A percentile compares a stretch with the other conserved stretches of the same genome.
Conservation (phyloP, 352 stramenopile species). For the Phytophthora pinifolia region DNA sequence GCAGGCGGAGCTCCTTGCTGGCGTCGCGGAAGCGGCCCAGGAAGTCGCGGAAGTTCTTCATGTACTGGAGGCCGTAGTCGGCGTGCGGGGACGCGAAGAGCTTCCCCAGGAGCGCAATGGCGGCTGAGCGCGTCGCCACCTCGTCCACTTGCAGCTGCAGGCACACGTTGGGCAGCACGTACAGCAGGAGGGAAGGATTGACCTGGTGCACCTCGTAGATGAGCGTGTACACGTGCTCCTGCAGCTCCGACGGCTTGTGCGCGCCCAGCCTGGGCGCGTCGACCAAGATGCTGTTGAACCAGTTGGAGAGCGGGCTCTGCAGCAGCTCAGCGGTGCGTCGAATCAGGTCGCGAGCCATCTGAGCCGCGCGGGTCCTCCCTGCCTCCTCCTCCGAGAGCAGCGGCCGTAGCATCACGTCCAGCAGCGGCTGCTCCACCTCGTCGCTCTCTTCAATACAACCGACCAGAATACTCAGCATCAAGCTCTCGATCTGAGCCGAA, state of each 20-base stretch:
- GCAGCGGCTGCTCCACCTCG: constrained; percentile 55
- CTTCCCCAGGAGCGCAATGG: constrained; percentile 72
- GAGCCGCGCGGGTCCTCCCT: constrained; percentile 40
- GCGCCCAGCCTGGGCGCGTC: constrained; percentile 34
- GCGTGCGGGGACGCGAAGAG: constrained; percentile 77
- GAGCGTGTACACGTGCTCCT: constrained; percentile 81
- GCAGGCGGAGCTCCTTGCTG: constrained; percentile 84
- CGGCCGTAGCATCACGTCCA: constrained; percentile 65
- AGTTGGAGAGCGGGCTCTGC: constrained; percentile 67
- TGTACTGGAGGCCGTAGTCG: constrained; percentile 73
- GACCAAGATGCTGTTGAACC: constrained; percentile 83
- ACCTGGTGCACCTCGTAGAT: constrained; percentile 87
- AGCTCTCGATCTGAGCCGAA: constrained; percentile 63
- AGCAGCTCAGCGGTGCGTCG: constrained; percentile 64
- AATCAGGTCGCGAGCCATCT: constrained; percentile 77
- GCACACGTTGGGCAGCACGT: constrained; percentile 86
- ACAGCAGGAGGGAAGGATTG: constrained; percentile 68
- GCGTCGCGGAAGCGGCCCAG: constrained; percentile 83
- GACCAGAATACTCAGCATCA: constrained; percentile 78
- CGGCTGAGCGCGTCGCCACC: constrained; percentile 75
- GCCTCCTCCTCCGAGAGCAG: constrained; percentile 30
- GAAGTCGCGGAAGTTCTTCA: constrained; percentile 87
- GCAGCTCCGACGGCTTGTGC: constrained; percentile 46
- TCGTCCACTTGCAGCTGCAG: constrained; percentile 88
- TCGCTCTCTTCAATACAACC: constrained; percentile 76